These are phyloP conservation scores for Colletotrichum falcatum DNA, from an alignment of 2,329 filamentous ascomycete genomes.

Conservation along the genomic window DNA sequence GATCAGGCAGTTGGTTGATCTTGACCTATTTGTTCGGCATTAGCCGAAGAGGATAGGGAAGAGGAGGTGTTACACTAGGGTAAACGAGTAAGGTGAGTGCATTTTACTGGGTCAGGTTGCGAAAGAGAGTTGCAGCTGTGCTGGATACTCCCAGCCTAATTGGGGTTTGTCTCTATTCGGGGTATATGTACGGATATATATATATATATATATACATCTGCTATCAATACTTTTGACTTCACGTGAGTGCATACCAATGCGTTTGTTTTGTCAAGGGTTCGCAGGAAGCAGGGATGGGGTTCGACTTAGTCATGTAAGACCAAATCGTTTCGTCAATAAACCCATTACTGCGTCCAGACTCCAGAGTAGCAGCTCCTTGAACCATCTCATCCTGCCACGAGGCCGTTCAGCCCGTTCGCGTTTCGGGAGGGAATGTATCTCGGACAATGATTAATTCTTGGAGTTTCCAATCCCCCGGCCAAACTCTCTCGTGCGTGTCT, in stretches of 20 bases:
- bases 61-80: background rate
- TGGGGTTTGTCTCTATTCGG: conserved; percentile 27
- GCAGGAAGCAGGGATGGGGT: background rate
- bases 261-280: conserved; percentile 13
- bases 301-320: background rate
- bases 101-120: conserved; percentile 15
- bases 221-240: background rate
- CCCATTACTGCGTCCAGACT: too few species aligned
- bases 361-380: background rate
- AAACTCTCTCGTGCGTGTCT: background rate
- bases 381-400: conserved; percentile 30
- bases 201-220: too few species aligned
- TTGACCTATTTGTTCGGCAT: conserved; percentile 21
- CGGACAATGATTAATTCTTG: background rate
- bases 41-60: conserved; percentile 19
- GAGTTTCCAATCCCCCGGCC: background rate
- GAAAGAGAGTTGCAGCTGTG: conserved; percentile 23
- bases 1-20: background rate
- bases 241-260: background rate
- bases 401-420: conserved; percentile 9
- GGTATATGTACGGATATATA: too few species aligned
- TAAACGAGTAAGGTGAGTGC: conserved; percentile 35
- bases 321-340: conserved; percentile 5
- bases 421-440: background rate
- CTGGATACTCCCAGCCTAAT: conserved; percentile 4